Evolutionary conservation across 176 grass and related monocot genomes (phyloP).

Genomic region (Cymbopogon citratus): DNA sequence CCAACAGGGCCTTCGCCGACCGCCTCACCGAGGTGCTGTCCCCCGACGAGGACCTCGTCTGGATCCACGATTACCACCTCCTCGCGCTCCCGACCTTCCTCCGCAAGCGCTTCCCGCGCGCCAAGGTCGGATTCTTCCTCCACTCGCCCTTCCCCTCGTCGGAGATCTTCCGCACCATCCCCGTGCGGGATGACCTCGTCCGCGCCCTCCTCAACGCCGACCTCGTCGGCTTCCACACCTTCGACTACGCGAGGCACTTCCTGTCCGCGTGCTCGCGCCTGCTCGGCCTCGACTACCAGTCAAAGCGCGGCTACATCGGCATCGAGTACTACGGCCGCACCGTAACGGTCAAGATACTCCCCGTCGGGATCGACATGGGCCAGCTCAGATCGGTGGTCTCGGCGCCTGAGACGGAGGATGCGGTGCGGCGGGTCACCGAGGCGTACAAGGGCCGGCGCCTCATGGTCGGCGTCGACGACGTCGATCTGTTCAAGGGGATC

Average conservation of each 20-base stretch:
- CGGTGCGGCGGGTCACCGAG: slow-evolving; percentile 39
- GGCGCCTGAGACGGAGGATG: slow-evolving; percentile 47
- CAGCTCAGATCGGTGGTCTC: slow-evolving; percentile 72
- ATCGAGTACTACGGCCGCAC: slow-evolving; percentile 96
- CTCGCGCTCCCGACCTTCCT: slow-evolving; percentile 88
- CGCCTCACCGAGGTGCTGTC: slow-evolving; percentile 75
- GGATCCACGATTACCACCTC: slow-evolving; percentile 97
- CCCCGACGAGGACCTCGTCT: slow-evolving; percentile 86
- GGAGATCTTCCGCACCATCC: slow-evolving; percentile 92
- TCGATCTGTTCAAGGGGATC: slow-evolving; percentile 93
- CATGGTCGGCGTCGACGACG: slow-evolving; percentile 86
- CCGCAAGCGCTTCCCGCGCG: slow-evolving; percentile 73
- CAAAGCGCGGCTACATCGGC: slow-evolving; percentile 88
- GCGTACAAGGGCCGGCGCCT: slow-evolving; percentile 58
- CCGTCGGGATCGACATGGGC: slow-evolving; percentile 82
- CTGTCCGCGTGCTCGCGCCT: slow-evolving; percentile 77
- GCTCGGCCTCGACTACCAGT: slow-evolving; percentile 75
- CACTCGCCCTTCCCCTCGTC: slow-evolving; percentile 94
- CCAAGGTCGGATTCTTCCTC: slow-evolving; percentile 85
- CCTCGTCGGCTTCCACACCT: slow-evolving; percentile 96
- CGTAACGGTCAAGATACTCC: slow-evolving; percentile 89
- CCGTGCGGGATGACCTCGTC: slow-evolving; percentile 79
- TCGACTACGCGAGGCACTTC: slow-evolving; percentile 95
- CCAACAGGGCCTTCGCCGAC: slow-evolving; percentile 84
- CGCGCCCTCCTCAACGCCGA: slow-evolving; percentile 89